A percentile compares a stretch with the other conserved stretches of the same genome.
phyloP scores from a whole-genome alignment of 768 basidiomycete species.

The Amylocystis lapponica region DNA sequence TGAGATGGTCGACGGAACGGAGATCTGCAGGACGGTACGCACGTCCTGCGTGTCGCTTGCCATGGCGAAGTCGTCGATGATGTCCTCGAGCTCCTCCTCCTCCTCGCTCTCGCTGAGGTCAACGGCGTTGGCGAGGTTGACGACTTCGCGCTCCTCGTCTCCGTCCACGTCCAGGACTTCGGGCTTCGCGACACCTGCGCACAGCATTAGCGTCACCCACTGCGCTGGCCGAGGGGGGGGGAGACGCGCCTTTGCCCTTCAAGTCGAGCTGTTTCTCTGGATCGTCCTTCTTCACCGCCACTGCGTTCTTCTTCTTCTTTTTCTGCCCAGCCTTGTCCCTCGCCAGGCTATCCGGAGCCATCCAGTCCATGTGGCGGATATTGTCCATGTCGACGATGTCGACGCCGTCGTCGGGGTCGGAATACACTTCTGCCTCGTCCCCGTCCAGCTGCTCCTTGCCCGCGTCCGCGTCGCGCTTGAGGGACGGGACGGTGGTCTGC shows the following conservation, averaged over 20 bases:
- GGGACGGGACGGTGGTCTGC: slow-evolving; percentile 41
- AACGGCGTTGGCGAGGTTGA: slow-evolving; percentile 53
- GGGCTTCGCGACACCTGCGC: slow-evolving; percentile 7
- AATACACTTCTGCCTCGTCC: slow-evolving; percentile 67
- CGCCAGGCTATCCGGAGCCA: slow-evolving; percentile 74
- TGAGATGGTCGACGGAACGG: not conserved
- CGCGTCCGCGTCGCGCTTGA: slow-evolving; percentile 25
- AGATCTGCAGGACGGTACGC: slow-evolving; percentile 6
- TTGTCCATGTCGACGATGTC: slow-evolving; percentile 83
- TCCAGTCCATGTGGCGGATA: slow-evolving; percentile 77
- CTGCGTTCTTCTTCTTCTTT: slow-evolving; percentile 23
- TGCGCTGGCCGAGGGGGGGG: not conserved
- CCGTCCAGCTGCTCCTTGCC: slow-evolving; percentile 27
- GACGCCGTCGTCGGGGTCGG: slow-evolving; percentile 83
- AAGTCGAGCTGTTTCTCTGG: slow-evolving; percentile 15
- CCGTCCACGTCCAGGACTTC: slow-evolving; percentile 23
- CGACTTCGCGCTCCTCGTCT: slow-evolving; percentile 10
- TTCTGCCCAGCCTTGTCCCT: slow-evolving; percentile 31
- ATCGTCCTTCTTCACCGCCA: slow-evolving; percentile 42
- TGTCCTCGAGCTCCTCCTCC: slow-evolving; percentile 74
- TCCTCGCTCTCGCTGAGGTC: slow-evolving; percentile 73
- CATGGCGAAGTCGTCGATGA: slow-evolving; percentile 62
- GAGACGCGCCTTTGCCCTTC: slow-evolving; percentile 30
- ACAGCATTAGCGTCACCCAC: not conserved
- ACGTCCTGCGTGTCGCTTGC: slow-evolving; percentile 38